Percentiles rank a stretch among this genome's conserved stretches.
phyloP scores from a whole-genome alignment of 148 eudicot genomes.

The Talinum fruticosum region DNA sequence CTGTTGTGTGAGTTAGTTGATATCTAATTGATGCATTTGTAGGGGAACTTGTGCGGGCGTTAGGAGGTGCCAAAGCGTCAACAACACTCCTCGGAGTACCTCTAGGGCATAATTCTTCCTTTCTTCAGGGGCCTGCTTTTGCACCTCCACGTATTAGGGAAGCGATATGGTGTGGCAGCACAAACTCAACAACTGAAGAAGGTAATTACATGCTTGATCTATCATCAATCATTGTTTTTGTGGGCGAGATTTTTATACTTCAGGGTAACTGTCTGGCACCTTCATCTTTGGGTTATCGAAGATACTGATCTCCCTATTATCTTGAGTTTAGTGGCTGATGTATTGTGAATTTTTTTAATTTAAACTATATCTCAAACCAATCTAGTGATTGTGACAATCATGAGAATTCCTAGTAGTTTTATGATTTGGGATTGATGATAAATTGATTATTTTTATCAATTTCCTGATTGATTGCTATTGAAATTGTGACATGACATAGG shows the following conservation, averaged over 20 bases:
- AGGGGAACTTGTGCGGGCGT: constrained; percentile 90
- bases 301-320: no score
- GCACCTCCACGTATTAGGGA: constrained; percentile 95
- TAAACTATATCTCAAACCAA: not conserved
- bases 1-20: not conserved
- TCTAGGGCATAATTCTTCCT: constrained; percentile 93
- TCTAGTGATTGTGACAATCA: not conserved
- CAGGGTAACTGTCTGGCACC: not conserved
- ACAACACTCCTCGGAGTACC: constrained; percentile 91
- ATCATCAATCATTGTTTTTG: not conserved
- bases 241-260: not conserved
- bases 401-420: not conserved
- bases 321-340: not conserved
- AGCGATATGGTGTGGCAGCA: constrained; percentile 97
- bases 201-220: constrained; percentile 35
- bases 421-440: not conserved
- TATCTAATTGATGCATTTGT: constrained; percentile 17
- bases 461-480: not conserved
- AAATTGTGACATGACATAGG: constrained; percentile 47
- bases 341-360: not conserved
- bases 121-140: constrained; percentile 97
- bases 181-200: constrained; percentile 86
- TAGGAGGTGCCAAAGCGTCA: constrained; percentile 86
- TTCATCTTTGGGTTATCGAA: not conserved
- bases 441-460: not conserved